These are phyloP conservation scores for Chloropicon primus DNA, from an alignment of 139 green algal species.

Conservation along the genomic window DNA sequence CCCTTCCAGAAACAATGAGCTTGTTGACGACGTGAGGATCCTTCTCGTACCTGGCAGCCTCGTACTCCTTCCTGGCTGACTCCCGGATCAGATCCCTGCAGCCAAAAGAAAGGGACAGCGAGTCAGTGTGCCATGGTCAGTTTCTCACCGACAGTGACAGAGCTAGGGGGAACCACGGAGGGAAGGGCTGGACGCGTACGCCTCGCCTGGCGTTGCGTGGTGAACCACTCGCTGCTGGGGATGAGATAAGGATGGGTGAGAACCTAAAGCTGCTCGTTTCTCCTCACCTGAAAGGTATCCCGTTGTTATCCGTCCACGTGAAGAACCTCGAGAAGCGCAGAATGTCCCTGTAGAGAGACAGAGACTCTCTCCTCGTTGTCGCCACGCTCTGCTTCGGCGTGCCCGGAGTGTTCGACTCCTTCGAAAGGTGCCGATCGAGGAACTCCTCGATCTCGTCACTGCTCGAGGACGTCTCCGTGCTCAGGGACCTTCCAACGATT, in stretches of 20 bases:
- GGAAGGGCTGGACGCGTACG: too few species aligned
- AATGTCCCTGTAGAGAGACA: conserved; percentile 41
- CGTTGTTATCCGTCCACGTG: conserved; percentile 40
- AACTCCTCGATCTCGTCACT: not conserved
- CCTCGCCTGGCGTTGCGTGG: too few species aligned
- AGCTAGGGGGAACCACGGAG: too few species aligned
- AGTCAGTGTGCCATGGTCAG: too few species aligned
- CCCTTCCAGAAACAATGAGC: not conserved
- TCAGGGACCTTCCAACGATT: not conserved
- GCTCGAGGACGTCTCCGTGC: not conserved
- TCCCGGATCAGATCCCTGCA: conserved; percentile 39
- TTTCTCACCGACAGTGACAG: too few species aligned
- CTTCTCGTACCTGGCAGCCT: conserved; percentile 24
- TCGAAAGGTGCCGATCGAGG: not conserved
- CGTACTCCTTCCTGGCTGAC: conserved; percentile 40
- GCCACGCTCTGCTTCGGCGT: conserved; percentile 13
- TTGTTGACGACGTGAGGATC: conserved; percentile 12
- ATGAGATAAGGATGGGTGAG: not conserved
- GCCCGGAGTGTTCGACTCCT: not conserved
- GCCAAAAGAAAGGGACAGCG: conserved; percentile 1
- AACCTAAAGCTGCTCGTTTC: not conserved
- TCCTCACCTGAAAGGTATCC: not conserved
- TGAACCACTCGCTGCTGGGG: too few species aligned
- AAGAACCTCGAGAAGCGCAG: conserved; percentile 42
- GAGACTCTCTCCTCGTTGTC: conserved; percentile 32